Base-by-base conservation (phyloP, 768 basidiomycete species). In the Erythrobasidium yunnanense region DNA sequence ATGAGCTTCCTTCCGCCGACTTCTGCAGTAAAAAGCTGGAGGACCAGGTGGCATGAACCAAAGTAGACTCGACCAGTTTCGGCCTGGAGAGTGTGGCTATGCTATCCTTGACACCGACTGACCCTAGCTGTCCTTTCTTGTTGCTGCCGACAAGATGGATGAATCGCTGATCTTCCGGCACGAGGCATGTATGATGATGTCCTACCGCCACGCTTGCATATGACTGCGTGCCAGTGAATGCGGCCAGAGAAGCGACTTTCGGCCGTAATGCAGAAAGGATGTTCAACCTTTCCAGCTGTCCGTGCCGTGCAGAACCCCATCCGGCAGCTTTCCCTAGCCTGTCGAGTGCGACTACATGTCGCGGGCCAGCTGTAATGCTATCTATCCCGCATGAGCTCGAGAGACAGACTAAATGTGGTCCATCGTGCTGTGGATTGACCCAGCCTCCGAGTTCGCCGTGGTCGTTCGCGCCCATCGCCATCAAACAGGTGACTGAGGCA, bases 251-350 rank as follows among this genome's bases (percentile, higher is more conserved):
- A 55, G 33, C 4, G 0, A 23, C 2, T 0, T 50, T 27, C 22
- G 5, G 51, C 25, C 17, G 54, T n/a, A 34, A 33, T 51, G 22
- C 23, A 0, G 30, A n/a, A 23, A 22, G 33, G 30, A 17, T 17
- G 25, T 42, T 58, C n/a, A n/a, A 22, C 13, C 2, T 18, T 17
- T 87, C 87, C 1, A 97, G 81, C 73, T 96, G 90, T 2, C 90
- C 89, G 71, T 92, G 89, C 32, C 92, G 79, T 15, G 83, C 81
- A 1, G 84, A 78, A 4, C 91, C 92, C 91, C 92, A 96, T 5
- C 90, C 91, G 13, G 80, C 70, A 4, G 85, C 17, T 47, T 23
- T 46, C 3, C 30, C 55, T n/a, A 30, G 38, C 27, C 50, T 13
- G 4, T 27, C 25, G 15, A 23, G 17, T 17, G 33, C 35, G 1